Conservation (phyloP, 2,329 filamentous ascomycete species). For the Aaosphaeria arxii region DNA sequence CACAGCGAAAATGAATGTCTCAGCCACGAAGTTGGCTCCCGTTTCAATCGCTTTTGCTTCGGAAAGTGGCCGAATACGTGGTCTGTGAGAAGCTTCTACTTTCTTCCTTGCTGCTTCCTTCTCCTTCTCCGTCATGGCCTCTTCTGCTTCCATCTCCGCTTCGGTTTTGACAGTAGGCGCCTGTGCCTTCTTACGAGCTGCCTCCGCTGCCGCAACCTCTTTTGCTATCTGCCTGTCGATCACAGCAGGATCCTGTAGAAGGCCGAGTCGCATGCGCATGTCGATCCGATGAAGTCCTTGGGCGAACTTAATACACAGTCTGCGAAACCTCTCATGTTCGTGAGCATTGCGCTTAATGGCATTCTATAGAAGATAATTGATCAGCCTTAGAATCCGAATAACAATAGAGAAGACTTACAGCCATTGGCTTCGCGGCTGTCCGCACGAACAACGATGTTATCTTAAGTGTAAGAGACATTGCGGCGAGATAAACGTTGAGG, state of each 20-base stretch:
- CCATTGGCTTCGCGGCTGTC: slow-evolving; percentile 66
- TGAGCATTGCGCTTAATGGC: slow-evolving; percentile 66
- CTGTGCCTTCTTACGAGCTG: slow-evolving; percentile 50
- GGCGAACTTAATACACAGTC: slow-evolving; percentile 59
- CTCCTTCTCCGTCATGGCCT: slow-evolving; percentile 46
- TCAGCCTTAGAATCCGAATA: background rate
- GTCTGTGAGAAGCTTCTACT: slow-evolving; percentile 38
- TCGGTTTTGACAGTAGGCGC: slow-evolving; percentile 62
- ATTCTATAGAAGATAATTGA: slow-evolving; percentile 46
- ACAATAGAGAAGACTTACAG: slow-evolving; percentile 46
- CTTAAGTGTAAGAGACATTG: slow-evolving; percentile 66
- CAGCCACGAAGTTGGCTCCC: slow-evolving; percentile 67
- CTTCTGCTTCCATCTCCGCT: slow-evolving; percentile 56
- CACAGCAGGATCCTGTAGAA: slow-evolving; percentile 60
- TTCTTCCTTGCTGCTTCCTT: slow-evolving; percentile 49
- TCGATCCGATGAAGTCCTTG: slow-evolving; percentile 64
- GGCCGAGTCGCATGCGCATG: slow-evolving; percentile 65
- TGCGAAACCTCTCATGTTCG: slow-evolving; percentile 65
- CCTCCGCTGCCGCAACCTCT: slow-evolving; percentile 55
- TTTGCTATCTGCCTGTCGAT: slow-evolving; percentile 51
- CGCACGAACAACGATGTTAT: slow-evolving; percentile 63
- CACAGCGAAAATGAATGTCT: slow-evolving; percentile 64
- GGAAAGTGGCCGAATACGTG: slow-evolving; percentile 61
- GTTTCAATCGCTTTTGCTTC: slow-evolving; percentile 68
- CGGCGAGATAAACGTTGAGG: background rate